Conservation (phyloP, 305 asterid genomes). For the Fraxinus floribunda region DNA sequence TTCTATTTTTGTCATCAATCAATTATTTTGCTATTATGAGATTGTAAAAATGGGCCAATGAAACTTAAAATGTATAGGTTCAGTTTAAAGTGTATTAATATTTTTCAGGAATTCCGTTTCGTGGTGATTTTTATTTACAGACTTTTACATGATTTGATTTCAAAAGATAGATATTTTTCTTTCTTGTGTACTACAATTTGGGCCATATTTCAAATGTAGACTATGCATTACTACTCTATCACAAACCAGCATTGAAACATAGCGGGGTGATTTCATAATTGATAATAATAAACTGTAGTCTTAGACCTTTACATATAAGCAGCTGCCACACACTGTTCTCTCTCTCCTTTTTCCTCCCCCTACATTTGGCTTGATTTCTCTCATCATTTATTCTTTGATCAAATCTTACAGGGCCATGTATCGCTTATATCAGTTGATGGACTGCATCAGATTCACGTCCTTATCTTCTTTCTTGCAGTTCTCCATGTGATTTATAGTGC, state of each 20-base stretch:
- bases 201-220: neutral
- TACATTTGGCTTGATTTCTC: neutral
- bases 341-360: neutral
- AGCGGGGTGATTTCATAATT: neutral
- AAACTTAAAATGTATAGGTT: neutral
- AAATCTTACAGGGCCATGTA: constrained; percentile 40
- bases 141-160: neutral
- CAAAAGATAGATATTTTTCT: neutral
- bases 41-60: neutral
- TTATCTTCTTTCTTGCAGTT: constrained; percentile 69
- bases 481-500: constrained; percentile 63
- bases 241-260: neutral
- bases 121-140: neutral
- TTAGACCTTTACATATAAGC: neutral
- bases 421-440: constrained; percentile 56
- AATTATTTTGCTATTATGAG: neutral
- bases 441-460: constrained; percentile 68
- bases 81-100: neutral
- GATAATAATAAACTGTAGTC: neutral
- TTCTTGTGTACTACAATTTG: neutral
- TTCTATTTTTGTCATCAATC: neutral
- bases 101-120: neutral
- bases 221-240: neutral
- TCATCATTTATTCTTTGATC: neutral
- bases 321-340: neutral